Percentiles rank a stretch among this genome's conserved stretches.
phyloP scores from a whole-genome alignment of 2,329 filamentous ascomycete species.

The Stachybotrys elegans region DNA sequence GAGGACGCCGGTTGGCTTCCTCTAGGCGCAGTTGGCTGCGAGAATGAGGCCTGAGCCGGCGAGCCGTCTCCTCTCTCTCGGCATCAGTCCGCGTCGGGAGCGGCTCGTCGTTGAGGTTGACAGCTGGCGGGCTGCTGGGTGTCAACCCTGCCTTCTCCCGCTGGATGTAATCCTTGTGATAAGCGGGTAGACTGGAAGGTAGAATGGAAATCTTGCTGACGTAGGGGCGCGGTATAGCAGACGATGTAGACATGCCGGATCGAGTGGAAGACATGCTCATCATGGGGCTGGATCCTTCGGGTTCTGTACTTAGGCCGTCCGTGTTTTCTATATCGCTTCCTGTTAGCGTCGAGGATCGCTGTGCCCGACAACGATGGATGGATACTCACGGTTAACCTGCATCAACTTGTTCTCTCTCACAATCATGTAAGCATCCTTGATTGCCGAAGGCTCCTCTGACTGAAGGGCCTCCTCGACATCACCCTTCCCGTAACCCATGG shows the following conservation, averaged over 20 bases:
- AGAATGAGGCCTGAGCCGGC: conserved; percentile 80
- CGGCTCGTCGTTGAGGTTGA: conserved; percentile 42
- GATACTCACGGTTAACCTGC: conserved; percentile 79
- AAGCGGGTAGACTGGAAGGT: conserved; percentile 83
- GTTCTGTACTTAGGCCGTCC: conserved; percentile 27
- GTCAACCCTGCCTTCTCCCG: conserved; percentile 53
- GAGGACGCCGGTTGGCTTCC: conserved; percentile 53
- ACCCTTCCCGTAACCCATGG: conserved; percentile 92
- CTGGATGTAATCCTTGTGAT: conserved; percentile 88
- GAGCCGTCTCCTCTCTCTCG: conserved; percentile 75
- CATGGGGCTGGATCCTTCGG: conserved; percentile 42
- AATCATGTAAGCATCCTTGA: conserved; percentile 98
- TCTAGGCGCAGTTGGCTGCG: conserved; percentile 66
- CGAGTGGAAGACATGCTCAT: conserved; percentile 50
- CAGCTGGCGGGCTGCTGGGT: conserved; percentile 34
- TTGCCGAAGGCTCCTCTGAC: conserved; percentile 89
- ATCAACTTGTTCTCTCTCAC: conserved; percentile 97
- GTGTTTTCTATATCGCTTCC: conserved; percentile 24
- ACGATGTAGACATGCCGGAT: conserved; percentile 46
- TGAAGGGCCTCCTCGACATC: conserved; percentile 93
- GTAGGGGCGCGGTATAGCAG: conserved; percentile 48
- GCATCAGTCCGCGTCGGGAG: conserved; percentile 54
- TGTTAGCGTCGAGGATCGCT: conserved; percentile 22
- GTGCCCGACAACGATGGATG: conserved; percentile 8
- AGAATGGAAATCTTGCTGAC: conserved; percentile 87